Percentiles rank a stretch among this genome's conserved stretches.
These are phyloP conservation scores for Trebouxia gelatinosa DNA, from an alignment of 163 green algal genomes.

Conservation along the genomic window DNA sequence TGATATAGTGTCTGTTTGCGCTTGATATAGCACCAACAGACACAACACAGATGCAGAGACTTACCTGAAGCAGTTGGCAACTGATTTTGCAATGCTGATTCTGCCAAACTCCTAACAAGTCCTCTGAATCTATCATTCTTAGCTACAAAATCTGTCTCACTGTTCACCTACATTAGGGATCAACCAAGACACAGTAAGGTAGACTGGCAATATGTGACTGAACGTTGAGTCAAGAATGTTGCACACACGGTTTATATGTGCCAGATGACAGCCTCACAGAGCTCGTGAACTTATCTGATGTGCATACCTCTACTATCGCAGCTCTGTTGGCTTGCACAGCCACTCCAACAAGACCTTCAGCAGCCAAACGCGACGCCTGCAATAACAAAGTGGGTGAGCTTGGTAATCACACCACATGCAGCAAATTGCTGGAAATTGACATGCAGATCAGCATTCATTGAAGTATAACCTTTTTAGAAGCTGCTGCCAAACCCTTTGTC, in stretches of 20 bases:
- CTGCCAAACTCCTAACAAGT: slow-evolving; percentile 45
- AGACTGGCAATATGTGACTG: background rate
- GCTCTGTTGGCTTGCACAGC: slow-evolving; percentile 1
- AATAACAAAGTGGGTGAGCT: background rate
- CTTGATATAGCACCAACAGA: too few relatives aligned
- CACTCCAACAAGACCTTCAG: slow-evolving; percentile 59
- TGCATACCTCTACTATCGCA: slow-evolving; percentile 23
- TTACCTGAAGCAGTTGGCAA: too few relatives aligned
- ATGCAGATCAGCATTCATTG: background rate
- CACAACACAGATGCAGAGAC: too few relatives aligned
- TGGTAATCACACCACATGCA: background rate
- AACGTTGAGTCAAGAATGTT: background rate
- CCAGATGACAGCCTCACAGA: background rate
- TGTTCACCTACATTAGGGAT: slow-evolving; percentile 52
- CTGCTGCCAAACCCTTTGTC: slow-evolving; percentile 61
- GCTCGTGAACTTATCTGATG: background rate
- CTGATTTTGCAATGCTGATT: slow-evolving; percentile 40
- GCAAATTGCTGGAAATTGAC: background rate
- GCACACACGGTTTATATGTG: background rate
- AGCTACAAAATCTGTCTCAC: slow-evolving; percentile 69
- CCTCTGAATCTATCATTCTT: slow-evolving; percentile 55
- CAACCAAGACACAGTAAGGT: too few relatives aligned
- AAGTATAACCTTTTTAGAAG: slow-evolving; percentile 52
- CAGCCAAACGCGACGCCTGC: slow-evolving; percentile 48
- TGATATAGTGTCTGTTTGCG: too few relatives aligned